Base-by-base conservation (phyloP, 2,329 filamentous ascomycete genomes). In the Fusarium coicis region DNA sequence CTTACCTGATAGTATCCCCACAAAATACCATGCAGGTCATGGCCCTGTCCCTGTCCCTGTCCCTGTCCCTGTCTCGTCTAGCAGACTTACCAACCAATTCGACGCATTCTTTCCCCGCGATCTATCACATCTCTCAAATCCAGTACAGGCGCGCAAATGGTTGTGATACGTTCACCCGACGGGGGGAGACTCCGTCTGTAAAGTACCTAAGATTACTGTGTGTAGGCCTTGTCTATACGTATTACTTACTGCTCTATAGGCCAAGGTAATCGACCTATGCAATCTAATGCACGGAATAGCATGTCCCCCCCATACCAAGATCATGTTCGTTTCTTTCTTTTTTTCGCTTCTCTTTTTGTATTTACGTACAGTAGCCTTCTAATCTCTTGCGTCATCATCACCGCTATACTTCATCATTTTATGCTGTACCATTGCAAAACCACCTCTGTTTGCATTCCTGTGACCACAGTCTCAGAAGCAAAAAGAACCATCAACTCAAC, bases 51-150 rank as follows among this genome's bases (percentile, higher is more conserved):
- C 44, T 46, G 46, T 49, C 44, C 46, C 43, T 46, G 46, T 49
- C 46, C n/a, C n/a, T n/a, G n/a, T n/a, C n/a, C 47, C 30, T 36
- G 50, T 53, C 50, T 53, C 10, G 5, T 4, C 18, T 16, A 12
- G 47, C 30, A 43, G 43, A 37, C 36, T n/a, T 50, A 36, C 50
- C 44, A 55, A 70, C 66, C 58, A 57, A 30, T 43, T 60, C 40
- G 36, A 43, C 28, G 32, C 59, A 65, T 73, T 58, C 65, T 63
- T 68, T 57, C 66, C 57, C 63, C 57, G 34, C 58, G 47, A 73
- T 73, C 61, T 73, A 68, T 73, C 70, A 73, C 57, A 73, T 74
- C 36, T 74, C 52, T 55, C 30, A 66, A 72, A 49, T 34, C 23
- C 8, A 34, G 14, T 34, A 34, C 32, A 32, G 15, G 15, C 21